Evolutionary conservation across 139 green algal genomes (phyloP).

Genomic region (Chlorella sorokiniana): DNA sequence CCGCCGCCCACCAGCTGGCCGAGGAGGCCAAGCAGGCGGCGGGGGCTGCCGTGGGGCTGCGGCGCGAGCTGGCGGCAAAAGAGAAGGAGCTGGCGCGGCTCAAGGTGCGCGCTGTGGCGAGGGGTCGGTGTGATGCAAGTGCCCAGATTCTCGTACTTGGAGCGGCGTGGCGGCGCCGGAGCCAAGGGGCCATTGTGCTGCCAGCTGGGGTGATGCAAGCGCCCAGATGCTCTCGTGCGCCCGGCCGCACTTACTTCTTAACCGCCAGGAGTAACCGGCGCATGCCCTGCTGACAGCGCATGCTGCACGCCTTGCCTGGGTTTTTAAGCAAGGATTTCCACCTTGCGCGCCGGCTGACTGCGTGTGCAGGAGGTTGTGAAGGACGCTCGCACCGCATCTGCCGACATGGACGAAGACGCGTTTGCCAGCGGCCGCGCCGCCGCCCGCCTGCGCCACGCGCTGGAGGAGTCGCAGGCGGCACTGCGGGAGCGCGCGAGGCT

Average conservation of each 20-base stretch:
- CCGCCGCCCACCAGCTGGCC: slow-evolving; percentile 17
- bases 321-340: neutral
- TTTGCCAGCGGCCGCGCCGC: slow-evolving; percentile 18
- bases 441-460: slow-evolving; percentile 22
- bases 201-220: no score
- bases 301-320: no score
- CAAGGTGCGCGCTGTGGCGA: neutral
- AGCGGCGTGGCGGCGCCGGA: no score
- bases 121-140: neutral
- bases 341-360: neutral
- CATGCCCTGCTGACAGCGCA: neutral
- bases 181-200: no score
- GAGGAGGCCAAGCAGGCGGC: slow-evolving; percentile 30
- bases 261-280: no score
- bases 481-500: slow-evolving; percentile 16
- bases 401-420: slow-evolving; percentile 31
- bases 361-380: slow-evolving; percentile 19
- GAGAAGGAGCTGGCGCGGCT: slow-evolving; percentile 13
- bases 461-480: slow-evolving; percentile 19
- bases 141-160: no score
- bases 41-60: slow-evolving; percentile 22
- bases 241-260: no score
- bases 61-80: slow-evolving; percentile 8
- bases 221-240: no score
- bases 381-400: slow-evolving; percentile 1